Percentiles rank a stretch among this genome's conserved stretches.
Evolutionary conservation across 306 rosid species (phyloP).

Genomic region (Cotoneaster glaucophyllus): DNA sequence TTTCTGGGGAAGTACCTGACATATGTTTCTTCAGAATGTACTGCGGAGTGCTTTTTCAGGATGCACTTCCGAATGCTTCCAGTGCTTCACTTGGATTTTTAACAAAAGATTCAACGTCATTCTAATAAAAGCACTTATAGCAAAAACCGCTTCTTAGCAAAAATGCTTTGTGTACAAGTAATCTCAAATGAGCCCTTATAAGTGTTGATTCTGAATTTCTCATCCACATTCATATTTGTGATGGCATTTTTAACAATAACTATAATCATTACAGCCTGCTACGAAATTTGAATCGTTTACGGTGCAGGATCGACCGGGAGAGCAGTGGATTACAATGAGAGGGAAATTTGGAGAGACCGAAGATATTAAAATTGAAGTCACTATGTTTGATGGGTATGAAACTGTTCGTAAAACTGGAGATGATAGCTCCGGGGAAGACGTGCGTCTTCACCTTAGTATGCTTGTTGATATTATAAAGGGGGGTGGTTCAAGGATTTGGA

Average conservation of each 20-base stretch:
- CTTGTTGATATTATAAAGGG: conserved; percentile 65
- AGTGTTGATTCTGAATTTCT: not conserved
- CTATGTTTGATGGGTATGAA: conserved; percentile 72
- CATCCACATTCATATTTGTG: not conserved
- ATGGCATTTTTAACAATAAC: not conserved
- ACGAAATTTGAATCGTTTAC: conserved; percentile 50
- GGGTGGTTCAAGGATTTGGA: conserved; percentile 38
- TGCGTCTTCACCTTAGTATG: conserved; percentile 61
- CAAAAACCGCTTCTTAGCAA: no score
- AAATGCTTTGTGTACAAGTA: no score
- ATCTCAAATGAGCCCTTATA: no score
- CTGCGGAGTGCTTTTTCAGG: no score
- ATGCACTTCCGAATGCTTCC: no score
- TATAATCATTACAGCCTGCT: conserved; percentile 37
- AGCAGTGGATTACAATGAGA: conserved; percentile 57
- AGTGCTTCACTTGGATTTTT: no score
- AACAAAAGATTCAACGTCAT: no score
- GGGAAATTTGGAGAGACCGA: conserved; percentile 54
- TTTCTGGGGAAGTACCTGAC: no score
- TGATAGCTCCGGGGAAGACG: conserved; percentile 42
- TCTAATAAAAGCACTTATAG: no score
- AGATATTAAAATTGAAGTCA: conserved; percentile 61
- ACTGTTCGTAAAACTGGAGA: conserved; percentile 46
- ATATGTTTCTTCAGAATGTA: no score
- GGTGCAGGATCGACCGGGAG: conserved; percentile 64